Evolutionary conservation across 257 asterid genomes (phyloP), one percentile per base, ranked within the genome.

Genomic region (Hygrophila difformis): DNA sequence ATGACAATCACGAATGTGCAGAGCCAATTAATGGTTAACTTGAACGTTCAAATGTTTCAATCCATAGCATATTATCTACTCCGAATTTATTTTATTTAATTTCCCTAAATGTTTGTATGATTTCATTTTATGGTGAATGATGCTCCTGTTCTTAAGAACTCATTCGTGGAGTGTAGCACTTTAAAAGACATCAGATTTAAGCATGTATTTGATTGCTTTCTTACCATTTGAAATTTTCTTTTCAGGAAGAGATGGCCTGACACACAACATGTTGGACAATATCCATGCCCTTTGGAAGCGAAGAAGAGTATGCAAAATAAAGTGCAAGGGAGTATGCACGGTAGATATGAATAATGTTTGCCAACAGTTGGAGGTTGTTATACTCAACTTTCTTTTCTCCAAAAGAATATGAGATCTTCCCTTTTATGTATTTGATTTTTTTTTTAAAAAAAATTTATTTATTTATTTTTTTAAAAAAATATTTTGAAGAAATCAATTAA

Each of bases 271-370:
- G 96, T 59, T 85, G 81, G 98, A 89, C 29, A 89, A 89, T 40
- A 72, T 85, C 53, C 94, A 89, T 54, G 96, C 91, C 48, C 98
- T 43, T 44, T 89, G 98, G 96, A 89, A 89, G 69, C 75, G 96
- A 24, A 57, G 79, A 56, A 68, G 94, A 65, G 92, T 82, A 46
- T 85, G 96, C 75, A 89, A 82, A 61, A 82, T 89, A 56, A 89
- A 78, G 64, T 89, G 96, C 91, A 77, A 74, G 67, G 98, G 98
- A 11, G 98, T 85, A 39, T 89, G 94, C 72, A 89, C 96, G 1
- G 96, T 79, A 33, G 94, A 89, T 71, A 82, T 85, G 91, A 74
- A 74, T 35, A 89, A 89, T 63, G 93, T 85, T 17, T 61, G 80
- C 55, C 56, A 57, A 39, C 94, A 85, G 45, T 76, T 89, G 75